Evolutionary conservation across 345 rosid genomes (phyloP).

Genomic region (Microthlaspi erraticum): DNA sequence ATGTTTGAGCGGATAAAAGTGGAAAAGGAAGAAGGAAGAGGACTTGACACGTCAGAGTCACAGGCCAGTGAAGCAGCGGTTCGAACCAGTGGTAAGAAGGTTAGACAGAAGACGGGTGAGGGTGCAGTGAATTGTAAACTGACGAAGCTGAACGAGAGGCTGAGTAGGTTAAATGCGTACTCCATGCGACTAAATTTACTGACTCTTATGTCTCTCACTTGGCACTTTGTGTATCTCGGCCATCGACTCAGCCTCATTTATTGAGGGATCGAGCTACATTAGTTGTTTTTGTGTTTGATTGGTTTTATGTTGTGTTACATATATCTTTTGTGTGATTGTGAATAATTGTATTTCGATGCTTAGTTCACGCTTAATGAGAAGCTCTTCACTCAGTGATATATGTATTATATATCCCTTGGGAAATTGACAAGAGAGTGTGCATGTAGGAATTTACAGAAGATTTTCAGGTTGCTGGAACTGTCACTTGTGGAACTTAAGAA

Average conservation of each 20-base stretch:
- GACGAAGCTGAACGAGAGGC: constrained; percentile 45
- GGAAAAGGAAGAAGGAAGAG: constrained; percentile 86
- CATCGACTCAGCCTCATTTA: constrained; percentile 48
- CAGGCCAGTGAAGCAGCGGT: constrained; percentile 15
- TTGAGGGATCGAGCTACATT: constrained; percentile 19
- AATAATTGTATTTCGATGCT: background rate
- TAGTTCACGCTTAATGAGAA: no score
- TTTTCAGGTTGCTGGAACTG: no score
- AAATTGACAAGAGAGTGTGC: background rate
- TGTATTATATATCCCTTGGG: background rate
- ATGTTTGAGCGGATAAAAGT: constrained; percentile 70
- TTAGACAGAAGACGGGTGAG: constrained; percentile 32
- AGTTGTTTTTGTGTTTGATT: background rate
- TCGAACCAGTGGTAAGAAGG: constrained; percentile 4
- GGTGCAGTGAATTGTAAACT: constrained; percentile 36
- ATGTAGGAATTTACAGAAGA: background rate
- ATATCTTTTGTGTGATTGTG: background rate
- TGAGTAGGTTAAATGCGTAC: constrained; percentile 59
- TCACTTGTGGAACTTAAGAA: no score
- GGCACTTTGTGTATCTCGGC: constrained; percentile 68
- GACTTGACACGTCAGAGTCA: constrained; percentile 44
- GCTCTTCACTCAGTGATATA: no score
- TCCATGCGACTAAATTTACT: constrained; percentile 61
- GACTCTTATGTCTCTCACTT: constrained; percentile 63
- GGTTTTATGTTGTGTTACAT: background rate